Conservation (phyloP, 495 filamentous ascomycete genomes). For the Eremomyces bilateralis region DNA sequence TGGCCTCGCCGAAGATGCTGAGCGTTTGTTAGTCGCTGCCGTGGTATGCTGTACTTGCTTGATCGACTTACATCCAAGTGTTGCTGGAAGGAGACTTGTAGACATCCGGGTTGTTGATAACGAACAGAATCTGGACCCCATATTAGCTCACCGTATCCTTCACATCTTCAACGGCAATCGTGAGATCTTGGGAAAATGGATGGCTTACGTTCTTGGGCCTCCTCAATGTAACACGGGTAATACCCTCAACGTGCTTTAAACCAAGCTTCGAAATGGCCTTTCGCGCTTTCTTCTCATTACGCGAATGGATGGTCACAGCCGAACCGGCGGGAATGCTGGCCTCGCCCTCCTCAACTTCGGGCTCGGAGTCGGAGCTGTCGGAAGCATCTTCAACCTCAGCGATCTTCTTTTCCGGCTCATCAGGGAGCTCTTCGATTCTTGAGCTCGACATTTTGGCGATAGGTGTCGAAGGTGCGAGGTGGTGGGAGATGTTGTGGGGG, state of each 20-base stretch:
- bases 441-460: conserved; percentile 73
- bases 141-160: conserved; percentile 1
- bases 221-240: conserved; percentile 92
- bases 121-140: conserved; percentile 68
- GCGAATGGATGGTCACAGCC: conserved; percentile 75
- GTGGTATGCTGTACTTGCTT: neutral
- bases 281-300: conserved; percentile 99
- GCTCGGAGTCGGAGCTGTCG: conserved; percentile 44
- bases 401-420: conserved; percentile 56
- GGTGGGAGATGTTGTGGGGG: conserved; percentile 9
- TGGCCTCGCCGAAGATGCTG: conserved; percentile 99
- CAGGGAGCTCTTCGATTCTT: conserved; percentile 89
- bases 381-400: conserved; percentile 58
- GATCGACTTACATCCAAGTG: conserved; percentile 77
- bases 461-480: conserved; percentile 19
- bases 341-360: conserved; percentile 30
- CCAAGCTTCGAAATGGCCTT: conserved; percentile 97
- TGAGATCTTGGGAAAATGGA: neutral
- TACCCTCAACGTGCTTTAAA: conserved; percentile 85
- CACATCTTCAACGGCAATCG: too few species aligned
- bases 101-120: conserved; percentile 97
- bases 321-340: conserved; percentile 64
- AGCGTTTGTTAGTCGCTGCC: conserved; percentile 1
- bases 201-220: conserved; percentile 88
- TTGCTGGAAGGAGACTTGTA: conserved; percentile 97